Evolutionary conservation across 2,329 filamentous ascomycete genomes (phyloP).

Genomic region (Phaeosphaeriaceae sp.): DNA sequence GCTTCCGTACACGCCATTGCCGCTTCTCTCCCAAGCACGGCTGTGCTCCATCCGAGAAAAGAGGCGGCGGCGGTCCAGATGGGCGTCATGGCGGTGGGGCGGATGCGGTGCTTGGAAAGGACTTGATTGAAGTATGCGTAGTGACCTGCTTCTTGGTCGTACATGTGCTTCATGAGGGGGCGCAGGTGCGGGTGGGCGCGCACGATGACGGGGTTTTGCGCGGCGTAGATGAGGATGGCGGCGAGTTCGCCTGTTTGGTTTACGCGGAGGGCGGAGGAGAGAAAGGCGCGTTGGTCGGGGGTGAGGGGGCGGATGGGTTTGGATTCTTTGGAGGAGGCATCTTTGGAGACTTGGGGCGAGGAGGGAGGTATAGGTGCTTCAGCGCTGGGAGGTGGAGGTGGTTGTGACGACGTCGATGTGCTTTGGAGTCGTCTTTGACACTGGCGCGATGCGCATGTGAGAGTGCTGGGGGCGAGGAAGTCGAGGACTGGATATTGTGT

Average conservation of each 20-base stretch:
- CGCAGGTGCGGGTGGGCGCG: conserved; percentile 85
- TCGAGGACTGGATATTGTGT: conserved; percentile 25
- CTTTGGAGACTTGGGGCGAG: conserved; percentile 8
- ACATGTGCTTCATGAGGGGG: conserved; percentile 96
- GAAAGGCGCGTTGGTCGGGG: conserved; percentile 43
- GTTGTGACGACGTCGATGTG: conserved; percentile 10
- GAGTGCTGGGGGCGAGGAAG: conserved; percentile 36
- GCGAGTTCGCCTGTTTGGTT: conserved; percentile 99
- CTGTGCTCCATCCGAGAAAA: conserved; percentile 87
- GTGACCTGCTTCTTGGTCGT: conserved; percentile 92
- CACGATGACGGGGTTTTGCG: conserved; percentile 84
- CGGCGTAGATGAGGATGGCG: conserved; percentile 90
- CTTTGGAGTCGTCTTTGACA: conserved; percentile 16
- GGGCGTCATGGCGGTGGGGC: conserved; percentile 91
- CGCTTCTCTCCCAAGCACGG: conserved; percentile 86
- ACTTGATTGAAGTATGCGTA: conserved; percentile 85
- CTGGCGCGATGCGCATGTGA: conserved; percentile 19
- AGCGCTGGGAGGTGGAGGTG: conserved; percentile 1
- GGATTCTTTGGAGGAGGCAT: conserved; percentile 12
- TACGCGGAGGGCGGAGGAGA: conserved; percentile 72
- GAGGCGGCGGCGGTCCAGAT: conserved; percentile 84
- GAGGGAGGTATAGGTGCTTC: conserved; percentile 10
- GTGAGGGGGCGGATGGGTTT: conserved; percentile 37
- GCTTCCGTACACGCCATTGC: conserved; percentile 99
- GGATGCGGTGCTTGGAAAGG: conserved; percentile 84